These are phyloP conservation scores for Lignosus rhinocerotis DNA, from an alignment of 1,284 basidiomycete species.

Conservation along the genomic window DNA sequence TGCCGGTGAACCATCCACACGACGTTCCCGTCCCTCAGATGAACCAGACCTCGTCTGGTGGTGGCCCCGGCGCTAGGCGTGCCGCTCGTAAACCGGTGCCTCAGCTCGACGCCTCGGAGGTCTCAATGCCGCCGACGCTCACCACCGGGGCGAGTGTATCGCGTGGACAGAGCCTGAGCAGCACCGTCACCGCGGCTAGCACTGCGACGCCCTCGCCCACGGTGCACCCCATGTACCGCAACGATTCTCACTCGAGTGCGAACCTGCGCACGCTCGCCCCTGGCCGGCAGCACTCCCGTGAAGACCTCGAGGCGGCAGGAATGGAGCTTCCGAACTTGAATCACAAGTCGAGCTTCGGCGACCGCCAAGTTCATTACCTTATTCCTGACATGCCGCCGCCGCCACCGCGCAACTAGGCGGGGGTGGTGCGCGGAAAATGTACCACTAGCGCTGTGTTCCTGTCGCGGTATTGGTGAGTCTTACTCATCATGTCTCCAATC, in stretches of 20 bases:
- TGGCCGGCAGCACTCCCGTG: conserved; percentile 23
- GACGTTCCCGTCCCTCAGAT: conserved; percentile 25
- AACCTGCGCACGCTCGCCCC: conserved; percentile 13
- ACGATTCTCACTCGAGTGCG: conserved; percentile 18
- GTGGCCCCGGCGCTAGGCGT: conserved; percentile 19
- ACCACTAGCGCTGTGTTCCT: conserved; percentile 3
- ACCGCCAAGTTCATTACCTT: conserved; percentile 36
- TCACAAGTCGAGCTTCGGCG: conserved; percentile 38
- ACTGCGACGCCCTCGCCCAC: background rate
- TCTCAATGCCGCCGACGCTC: conserved; percentile 39
- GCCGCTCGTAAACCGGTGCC: conserved; percentile 46
- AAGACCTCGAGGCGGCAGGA: conserved; percentile 27
- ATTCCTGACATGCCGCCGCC: conserved; percentile 37
- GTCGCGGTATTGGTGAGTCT: conserved; percentile 3
- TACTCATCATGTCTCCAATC: background rate
- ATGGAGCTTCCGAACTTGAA: conserved; percentile 28
- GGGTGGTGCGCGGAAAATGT: conserved; percentile 14
- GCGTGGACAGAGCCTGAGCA: conserved; percentile 10
- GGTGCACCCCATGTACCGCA: conserved; percentile 9
- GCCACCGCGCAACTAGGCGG: conserved; percentile 7
- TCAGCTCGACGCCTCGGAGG: conserved; percentile 30
- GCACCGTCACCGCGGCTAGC: conserved; percentile 4
- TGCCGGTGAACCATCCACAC: conserved; percentile 6
- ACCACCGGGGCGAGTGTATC: conserved; percentile 10
- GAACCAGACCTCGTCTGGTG: conserved; percentile 25